phyloP scores from a whole-genome alignment of 1,284 basidiomycete genomes.

The Irpex lacteus region DNA sequence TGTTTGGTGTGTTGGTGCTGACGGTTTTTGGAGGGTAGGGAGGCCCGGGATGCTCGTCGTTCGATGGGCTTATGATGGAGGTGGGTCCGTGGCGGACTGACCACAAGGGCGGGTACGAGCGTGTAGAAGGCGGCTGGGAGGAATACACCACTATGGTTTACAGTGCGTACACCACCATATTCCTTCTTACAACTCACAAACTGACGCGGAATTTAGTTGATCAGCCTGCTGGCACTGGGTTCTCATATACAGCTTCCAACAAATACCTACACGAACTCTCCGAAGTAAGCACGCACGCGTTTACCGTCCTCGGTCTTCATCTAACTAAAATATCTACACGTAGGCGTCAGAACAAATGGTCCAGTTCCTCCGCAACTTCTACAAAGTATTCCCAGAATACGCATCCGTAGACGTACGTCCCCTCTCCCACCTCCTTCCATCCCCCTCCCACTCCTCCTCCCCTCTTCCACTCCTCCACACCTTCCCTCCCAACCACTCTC shows the following conservation, averaged over 20 bases:
- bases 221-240: conserved; percentile 95
- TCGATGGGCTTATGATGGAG: conserved; percentile 98
- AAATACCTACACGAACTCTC: conserved; percentile 79
- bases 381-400: conserved; percentile 90
- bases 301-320: neutral
- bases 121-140: conserved; percentile 93
- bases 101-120: conserved; percentile 75
- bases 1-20: neutral
- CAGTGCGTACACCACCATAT: conserved; percentile 43
- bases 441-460: neutral
- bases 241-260: conserved; percentile 87
- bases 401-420: conserved; percentile 74
- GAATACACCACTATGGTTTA: conserved; percentile 98
- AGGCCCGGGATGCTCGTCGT: conserved; percentile 94
- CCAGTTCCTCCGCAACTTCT: conserved; percentile 86
- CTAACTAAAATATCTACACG: neutral
- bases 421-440: too few species aligned
- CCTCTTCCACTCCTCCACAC: neutral
- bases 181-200: conserved; percentile 9
- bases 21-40: conserved; percentile 47
- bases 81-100: conserved; percentile 89
- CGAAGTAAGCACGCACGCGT: conserved; percentile 45
- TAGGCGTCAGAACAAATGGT: conserved; percentile 82
- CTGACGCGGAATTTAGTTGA: conserved; percentile 64
- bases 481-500: too few species aligned